Evolutionary conservation across 306 rosid genomes (phyloP), one percentile per base, ranked within the genome.

Genomic region (Canavalia ensiformis): DNA sequence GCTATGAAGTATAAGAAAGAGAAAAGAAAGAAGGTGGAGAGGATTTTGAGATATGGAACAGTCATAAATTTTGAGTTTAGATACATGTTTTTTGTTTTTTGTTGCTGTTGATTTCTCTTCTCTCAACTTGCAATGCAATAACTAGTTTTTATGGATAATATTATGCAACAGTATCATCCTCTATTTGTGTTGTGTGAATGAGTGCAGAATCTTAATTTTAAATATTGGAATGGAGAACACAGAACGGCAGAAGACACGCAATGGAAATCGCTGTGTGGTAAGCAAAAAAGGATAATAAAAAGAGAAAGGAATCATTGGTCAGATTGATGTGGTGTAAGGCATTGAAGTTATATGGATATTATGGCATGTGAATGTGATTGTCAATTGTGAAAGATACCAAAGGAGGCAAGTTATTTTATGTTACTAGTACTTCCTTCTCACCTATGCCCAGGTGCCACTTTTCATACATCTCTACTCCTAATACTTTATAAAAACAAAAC

Each of bases 1-100:
- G 65, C 47, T 35, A 41, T 41, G 31, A 74, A 13, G 83, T 77
- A 88, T 34, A 70, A 68, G 75, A 67, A 4, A 67, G 79, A 60
- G 41, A 45, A 30, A 47, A 78, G 66, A 37, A 78, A 4, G 46
- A 65, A 2, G 82, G 64, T 10, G 8, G 76, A 41, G n/a, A 78
- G 57, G 65, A 82, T 51, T 28, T 41, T 72, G 2, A 58, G n/a
- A 2, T 51, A 72, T 0, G 86, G 28, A 12, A 42, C 29, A 0
- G 13, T 34, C 39, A 34, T 2, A 0, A 52, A 18, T 10, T 64
- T 45, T 3, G 69, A 34, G 31, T 47, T n/a, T 45, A 11, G 47
- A 6, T 1, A 44, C 47, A 44, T 44, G 29, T 25, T 18, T 18
- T 13, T 2, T 4, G 25, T 10, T 57, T 57, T 2, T 47, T 9